phyloP scores from a whole-genome alignment of 1,139 yeast species.

The Zygoascus meyerae region DNA sequence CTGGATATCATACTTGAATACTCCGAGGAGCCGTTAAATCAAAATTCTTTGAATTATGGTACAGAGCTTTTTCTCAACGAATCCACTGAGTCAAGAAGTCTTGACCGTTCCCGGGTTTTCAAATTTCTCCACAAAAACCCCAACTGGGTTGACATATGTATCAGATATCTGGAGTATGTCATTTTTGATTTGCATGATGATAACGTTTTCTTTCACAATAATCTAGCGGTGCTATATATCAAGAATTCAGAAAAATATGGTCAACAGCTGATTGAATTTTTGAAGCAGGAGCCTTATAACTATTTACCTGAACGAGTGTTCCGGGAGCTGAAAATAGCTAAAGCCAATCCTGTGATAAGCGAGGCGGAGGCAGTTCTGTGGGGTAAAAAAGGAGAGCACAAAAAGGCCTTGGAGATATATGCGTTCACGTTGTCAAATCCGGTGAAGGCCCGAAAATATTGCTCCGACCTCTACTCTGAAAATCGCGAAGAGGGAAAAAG shows the following conservation, averaged over 20 bases:
- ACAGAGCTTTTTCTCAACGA: constrained; percentile 62
- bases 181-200: constrained; percentile 41
- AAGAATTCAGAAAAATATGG: constrained; percentile 26
- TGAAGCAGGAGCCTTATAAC: constrained; percentile 18
- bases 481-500: constrained; percentile 38
- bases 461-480: constrained; percentile 46
- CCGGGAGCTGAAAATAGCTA: constrained; percentile 24
- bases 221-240: constrained; percentile 54
- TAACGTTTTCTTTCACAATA: constrained; percentile 46
- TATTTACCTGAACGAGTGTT: constrained; percentile 36
- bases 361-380: constrained; percentile 53
- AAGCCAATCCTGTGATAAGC: background rate
- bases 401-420: constrained; percentile 57
- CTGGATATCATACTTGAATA: constrained; percentile 55
- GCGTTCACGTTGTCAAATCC: constrained; percentile 56
- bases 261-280: constrained; percentile 28
- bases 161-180: constrained; percentile 58
- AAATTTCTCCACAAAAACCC: constrained; percentile 35
- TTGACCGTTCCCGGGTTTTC: constrained; percentile 51
- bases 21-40: constrained; percentile 49
- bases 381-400: constrained; percentile 55
- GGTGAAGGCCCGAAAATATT: constrained; percentile 50
- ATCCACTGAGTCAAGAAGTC: constrained; percentile 54
- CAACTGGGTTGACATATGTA: constrained; percentile 36
- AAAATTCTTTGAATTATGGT: constrained; percentile 37